Percentiles rank a stretch among this genome's conserved stretches.
These are phyloP conservation scores for Neonectria sp. DNA, from an alignment of 2,329 filamentous ascomycete genomes.

Conservation along the genomic window DNA sequence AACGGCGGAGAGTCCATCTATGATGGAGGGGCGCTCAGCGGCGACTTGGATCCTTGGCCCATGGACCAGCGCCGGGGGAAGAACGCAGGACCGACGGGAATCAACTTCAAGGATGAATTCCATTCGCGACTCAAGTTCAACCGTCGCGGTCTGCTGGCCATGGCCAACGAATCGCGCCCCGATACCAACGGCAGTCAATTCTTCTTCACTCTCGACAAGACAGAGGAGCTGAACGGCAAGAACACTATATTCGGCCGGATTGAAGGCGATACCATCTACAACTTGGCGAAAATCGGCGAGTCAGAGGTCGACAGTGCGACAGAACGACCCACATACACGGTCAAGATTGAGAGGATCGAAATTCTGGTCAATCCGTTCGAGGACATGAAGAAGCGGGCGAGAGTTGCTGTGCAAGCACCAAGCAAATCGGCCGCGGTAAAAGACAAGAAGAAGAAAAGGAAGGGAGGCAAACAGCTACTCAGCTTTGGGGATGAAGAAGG, in stretches of 20 bases:
- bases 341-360: slow-evolving; percentile 82
- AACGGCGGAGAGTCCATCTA: slow-evolving; percentile 94
- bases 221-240: slow-evolving; percentile 87
- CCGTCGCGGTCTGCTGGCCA: slow-evolving; percentile 89
- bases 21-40: slow-evolving; percentile 83
- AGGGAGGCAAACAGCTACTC: slow-evolving; percentile 81
- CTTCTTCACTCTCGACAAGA: slow-evolving; percentile 91
- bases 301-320: slow-evolving; percentile 83
- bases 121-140: slow-evolving; percentile 96
- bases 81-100: slow-evolving; percentile 72
- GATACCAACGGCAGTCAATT: slow-evolving; percentile 96
- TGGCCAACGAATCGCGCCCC: slow-evolving; percentile 88
- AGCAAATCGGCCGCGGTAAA: slow-evolving; percentile 60
- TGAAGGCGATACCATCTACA: slow-evolving; percentile 95
- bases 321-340: slow-evolving; percentile 88
- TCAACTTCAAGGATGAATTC: slow-evolving; percentile 86
- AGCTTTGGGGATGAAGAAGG: slow-evolving; percentile 84
- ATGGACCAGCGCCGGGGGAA: slow-evolving; percentile 75
- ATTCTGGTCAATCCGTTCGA: slow-evolving; percentile 87
- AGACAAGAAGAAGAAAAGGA: slow-evolving; percentile 78
- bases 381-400: slow-evolving; percentile 81
- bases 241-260: slow-evolving; percentile 96
- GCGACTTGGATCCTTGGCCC: slow-evolving; percentile 80
- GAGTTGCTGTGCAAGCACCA: slow-evolving; percentile 65
- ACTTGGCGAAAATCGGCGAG: slow-evolving; percentile 93